These are phyloP conservation scores for Colletotrichum salicis DNA, from an alignment of 2,329 filamentous ascomycete species.

Conservation along the genomic window DNA sequence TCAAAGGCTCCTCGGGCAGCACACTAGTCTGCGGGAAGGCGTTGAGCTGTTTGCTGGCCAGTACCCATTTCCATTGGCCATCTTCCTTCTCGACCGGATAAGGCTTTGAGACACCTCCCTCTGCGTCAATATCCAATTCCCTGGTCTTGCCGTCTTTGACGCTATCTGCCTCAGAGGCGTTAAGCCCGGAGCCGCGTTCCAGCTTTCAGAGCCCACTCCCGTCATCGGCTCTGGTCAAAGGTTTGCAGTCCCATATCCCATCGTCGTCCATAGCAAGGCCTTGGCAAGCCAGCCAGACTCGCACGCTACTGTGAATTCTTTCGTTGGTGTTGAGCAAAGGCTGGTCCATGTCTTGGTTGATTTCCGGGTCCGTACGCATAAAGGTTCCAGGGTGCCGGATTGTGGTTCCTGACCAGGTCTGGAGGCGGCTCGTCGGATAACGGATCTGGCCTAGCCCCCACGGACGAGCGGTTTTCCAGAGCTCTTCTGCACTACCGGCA, in stretches of 20 bases:
- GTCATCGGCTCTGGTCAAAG: constrained; percentile 43
- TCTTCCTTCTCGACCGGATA: constrained; percentile 40
- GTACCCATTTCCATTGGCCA: constrained; percentile 65
- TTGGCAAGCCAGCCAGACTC: constrained; percentile 60
- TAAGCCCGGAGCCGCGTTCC: constrained; percentile 42
- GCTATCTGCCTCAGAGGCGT: constrained; percentile 45
- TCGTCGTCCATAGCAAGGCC: constrained; percentile 62
- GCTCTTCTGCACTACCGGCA: constrained; percentile 39
- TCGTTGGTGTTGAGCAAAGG: constrained; percentile 65
- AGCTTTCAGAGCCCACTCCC: constrained; percentile 54
- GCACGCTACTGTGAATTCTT: constrained; percentile 63
- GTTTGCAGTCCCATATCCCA: constrained; percentile 55
- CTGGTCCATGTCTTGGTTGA: constrained; percentile 46
- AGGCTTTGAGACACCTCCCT: constrained; percentile 28
- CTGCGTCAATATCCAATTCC: constrained; percentile 41
- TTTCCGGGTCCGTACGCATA: constrained; percentile 54
- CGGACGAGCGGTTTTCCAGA: constrained; percentile 51
- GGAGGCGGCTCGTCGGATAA: constrained; percentile 51
- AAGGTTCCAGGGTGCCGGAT: constrained; percentile 60
- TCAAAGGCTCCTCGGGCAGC: constrained; percentile 64
- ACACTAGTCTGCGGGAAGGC: constrained; percentile 49
- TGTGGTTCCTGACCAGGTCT: constrained; percentile 55
- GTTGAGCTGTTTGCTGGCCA: constrained; percentile 53
- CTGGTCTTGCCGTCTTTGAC: constrained; percentile 45
- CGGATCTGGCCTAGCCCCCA: constrained; percentile 59